Evolutionary conservation across 1,139 yeast genomes (phyloP).

Genomic region (Blastobotrys elegans): DNA sequence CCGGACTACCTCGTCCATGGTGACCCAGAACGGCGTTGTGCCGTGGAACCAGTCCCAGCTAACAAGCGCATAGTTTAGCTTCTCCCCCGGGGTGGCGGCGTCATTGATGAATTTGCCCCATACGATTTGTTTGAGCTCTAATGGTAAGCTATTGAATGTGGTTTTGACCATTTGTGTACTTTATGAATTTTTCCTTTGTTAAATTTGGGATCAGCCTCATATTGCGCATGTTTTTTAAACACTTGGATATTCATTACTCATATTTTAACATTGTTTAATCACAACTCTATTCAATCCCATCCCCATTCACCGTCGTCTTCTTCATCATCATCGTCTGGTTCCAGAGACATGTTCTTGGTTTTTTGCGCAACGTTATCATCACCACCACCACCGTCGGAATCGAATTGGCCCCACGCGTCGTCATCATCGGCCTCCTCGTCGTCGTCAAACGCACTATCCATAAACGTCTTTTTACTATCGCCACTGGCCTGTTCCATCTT

Average conservation of each 20-base stretch:
- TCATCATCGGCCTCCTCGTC: conserved; percentile 15
- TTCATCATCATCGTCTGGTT: conserved; percentile 23
- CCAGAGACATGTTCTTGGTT: conserved; percentile 17
- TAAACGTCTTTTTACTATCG: neutral
- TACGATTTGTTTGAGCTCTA: neutral
- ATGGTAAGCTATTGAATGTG: neutral
- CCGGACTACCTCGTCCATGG: neutral
- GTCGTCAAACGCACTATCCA: conserved; percentile 12
- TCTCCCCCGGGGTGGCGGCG: neutral
- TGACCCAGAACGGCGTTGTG: neutral
- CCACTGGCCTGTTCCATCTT: neutral
- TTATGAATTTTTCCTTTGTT: no score
- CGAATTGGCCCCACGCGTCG: conserved; percentile 23
- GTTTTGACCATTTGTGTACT: neutral
- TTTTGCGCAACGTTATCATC: conserved; percentile 14
- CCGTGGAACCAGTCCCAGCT: neutral
- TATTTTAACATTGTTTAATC: no score
- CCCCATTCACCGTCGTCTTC: conserved; percentile 28
- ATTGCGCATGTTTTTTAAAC: no score
- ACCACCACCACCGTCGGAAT: conserved; percentile 12
- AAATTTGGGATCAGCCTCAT: no score
- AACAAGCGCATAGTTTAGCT: neutral
- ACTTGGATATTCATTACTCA: no score
- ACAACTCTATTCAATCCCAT: neutral
- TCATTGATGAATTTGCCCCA: neutral